Base-by-base conservation (phyloP, 306 rosid genomes). In the Elaeagnus macrophylla region DNA sequence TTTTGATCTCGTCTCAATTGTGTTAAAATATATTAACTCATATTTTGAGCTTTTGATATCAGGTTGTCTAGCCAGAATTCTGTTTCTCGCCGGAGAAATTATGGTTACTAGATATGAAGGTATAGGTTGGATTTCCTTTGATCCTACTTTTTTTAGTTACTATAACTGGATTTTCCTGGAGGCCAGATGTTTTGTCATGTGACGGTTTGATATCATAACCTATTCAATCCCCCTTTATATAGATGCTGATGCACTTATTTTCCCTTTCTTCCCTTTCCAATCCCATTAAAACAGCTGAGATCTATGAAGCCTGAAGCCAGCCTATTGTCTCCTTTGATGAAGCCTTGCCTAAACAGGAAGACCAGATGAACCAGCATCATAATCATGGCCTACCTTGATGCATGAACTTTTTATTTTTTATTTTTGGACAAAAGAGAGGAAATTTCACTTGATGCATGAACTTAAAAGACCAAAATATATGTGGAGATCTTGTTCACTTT, bases 301-400 rank as follows among this genome's bases (percentile, higher is more conserved):
- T 77, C 79, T 81, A 69, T 82, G 96, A 93, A 84, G 99, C 99
- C 96, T 52, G 94, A 85, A 79, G 93, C 95, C 89, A 73, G 85
- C 93, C 86, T 59, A 76, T 72, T 70, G 80, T 49, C 66, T 61
- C 54, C 56, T 57, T 66, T 66, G 64, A 57, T 42, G 72, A 58
- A 47, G 70, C 54, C 70, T 88, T 78, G 94, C 81, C 99, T 80
- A 61, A 84, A 93, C 89, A 76, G 54, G 99, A 82, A 81, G 99
- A 83, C 85, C 89, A 68, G 96, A 84, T 79, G 96, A 91, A 84
- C 96, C 97, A 80, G 96, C 82, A 74, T 80, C 94, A 74, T 84
- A 77, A 77, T 74, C 85, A 80, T 84, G 95, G 86, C 95, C 95
- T 75, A 82, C 95, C 89, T 77, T 77, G 96, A 79, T 36, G 96